Evolutionary conservation across 305 asterid species (phyloP).

Genomic region (Salvia sclarea): DNA sequence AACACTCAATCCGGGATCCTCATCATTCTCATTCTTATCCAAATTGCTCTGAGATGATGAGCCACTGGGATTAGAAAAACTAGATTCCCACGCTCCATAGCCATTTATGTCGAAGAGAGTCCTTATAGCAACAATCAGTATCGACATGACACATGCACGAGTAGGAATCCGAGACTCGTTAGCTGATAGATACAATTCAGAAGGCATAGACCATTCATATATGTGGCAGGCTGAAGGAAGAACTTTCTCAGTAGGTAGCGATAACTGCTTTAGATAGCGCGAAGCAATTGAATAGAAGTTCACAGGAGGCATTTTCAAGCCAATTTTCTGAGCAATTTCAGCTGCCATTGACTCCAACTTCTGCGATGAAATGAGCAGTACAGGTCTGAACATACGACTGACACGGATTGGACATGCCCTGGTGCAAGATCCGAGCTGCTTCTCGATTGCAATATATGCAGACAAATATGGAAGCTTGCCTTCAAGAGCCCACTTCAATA

Average conservation of each 20-base stretch:
- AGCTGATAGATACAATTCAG: constrained; percentile 63
- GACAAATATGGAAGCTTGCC: constrained; percentile 86
- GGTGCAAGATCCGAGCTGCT: constrained; percentile 58
- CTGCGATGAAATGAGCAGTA: constrained; percentile 49
- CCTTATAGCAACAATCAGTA: constrained; percentile 72
- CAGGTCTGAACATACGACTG: constrained; percentile 74
- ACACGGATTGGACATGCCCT: constrained; percentile 59
- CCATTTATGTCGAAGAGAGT: constrained; percentile 66
- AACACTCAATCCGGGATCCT: constrained; percentile 39
- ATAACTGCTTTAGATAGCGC: constrained; percentile 55
- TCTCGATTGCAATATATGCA: constrained; percentile 61
- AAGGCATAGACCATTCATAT: constrained; percentile 77
- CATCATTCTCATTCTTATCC: constrained; percentile 23
- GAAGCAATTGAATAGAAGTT: constrained; percentile 73
- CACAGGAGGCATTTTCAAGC: constrained; percentile 72
- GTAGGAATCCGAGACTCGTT: constrained; percentile 63
- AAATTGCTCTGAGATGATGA: constrained; percentile 27
- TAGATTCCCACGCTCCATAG: constrained; percentile 75
- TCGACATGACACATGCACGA: constrained; percentile 73
- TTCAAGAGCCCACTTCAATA: constrained; percentile 71
- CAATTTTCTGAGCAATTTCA: constrained; percentile 54
- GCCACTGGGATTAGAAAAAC: constrained; percentile 38
- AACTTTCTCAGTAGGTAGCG: constrained; percentile 54
- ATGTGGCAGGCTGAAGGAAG: constrained; percentile 62
- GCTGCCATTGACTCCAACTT: constrained; percentile 74